A percentile compares a stretch with the other conserved stretches of the same genome.
These are phyloP conservation scores for Aspergillus arachidicola DNA, from an alignment of 2,329 filamentous ascomycete genomes.

Conservation along the genomic window DNA sequence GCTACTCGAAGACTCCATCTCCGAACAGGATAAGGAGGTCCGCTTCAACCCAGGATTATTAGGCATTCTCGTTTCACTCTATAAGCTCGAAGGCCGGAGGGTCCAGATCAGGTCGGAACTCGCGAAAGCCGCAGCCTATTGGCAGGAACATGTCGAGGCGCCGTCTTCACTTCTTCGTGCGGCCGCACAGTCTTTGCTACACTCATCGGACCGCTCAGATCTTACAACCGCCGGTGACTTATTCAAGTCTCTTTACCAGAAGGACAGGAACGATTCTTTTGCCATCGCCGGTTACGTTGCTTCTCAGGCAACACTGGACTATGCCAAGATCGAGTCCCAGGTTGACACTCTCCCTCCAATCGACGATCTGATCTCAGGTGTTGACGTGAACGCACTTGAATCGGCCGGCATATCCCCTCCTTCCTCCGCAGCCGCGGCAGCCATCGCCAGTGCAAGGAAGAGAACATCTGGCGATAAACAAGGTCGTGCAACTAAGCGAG, in stretches of 20 bases:
- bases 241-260: conserved; percentile 70
- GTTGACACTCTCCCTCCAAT: conserved; percentile 43
- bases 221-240: conserved; percentile 72
- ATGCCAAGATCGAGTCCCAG: conserved; percentile 38
- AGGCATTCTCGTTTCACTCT: conserved; percentile 76
- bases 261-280: conserved; percentile 66
- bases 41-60: conserved; percentile 85
- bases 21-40: conserved; percentile 63
- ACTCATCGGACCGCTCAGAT: conserved; percentile 71
- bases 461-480: conserved; percentile 38
- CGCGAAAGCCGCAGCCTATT: conserved; percentile 77
- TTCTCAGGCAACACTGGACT: conserved; percentile 64
- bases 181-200: conserved; percentile 79
- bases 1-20: conserved; percentile 65
- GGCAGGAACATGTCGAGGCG: conserved; percentile 66
- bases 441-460: conserved; percentile 43
- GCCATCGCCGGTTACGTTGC: conserved; percentile 85
- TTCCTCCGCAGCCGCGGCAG: conserved; percentile 32
- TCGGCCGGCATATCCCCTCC: conserved; percentile 46
- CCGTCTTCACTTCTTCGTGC: conserved; percentile 73
- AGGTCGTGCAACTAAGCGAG: conserved; percentile 41
- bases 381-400: conserved; percentile 50
- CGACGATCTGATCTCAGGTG: conserved; percentile 44
- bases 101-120: conserved; percentile 72
- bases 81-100: conserved; percentile 74